A percentile compares a stretch with the other conserved stretches of the same genome.
These are phyloP conservation scores for Fusarium nanum DNA, from an alignment of 2,329 filamentous ascomycete genomes.

Conservation along the genomic window DNA sequence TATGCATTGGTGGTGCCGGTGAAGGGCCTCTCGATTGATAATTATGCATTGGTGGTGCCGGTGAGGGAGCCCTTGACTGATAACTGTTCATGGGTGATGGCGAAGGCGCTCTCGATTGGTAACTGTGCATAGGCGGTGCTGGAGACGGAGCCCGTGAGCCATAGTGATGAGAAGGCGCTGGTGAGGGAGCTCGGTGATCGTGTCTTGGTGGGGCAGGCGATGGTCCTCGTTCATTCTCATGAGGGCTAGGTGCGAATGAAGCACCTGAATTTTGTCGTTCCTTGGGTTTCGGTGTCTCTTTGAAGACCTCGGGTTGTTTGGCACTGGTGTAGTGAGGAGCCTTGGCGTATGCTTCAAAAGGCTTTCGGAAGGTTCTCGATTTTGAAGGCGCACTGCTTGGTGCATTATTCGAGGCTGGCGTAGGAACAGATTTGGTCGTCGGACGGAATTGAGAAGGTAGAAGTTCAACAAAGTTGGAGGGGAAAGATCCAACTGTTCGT, in stretches of 20 bases:
- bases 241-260: conserved; percentile 49
- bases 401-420: conserved; percentile 66
- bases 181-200: conserved; percentile 46
- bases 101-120: conserved; percentile 27
- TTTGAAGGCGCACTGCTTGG: conserved; percentile 65
- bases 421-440: conserved; percentile 69
- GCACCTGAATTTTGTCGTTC: conserved; percentile 56
- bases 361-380: conserved; percentile 72
- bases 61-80: conserved; percentile 47
- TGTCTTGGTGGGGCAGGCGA: conserved; percentile 41
- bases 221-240: conserved; percentile 41
- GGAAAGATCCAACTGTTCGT: conserved; percentile 91
- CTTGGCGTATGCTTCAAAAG: conserved; percentile 74
- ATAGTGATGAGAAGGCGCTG: conserved; percentile 48
- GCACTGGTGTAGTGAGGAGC: conserved; percentile 74
- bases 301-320: conserved; percentile 69
- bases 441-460: conserved; percentile 88
- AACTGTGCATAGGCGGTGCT: conserved; percentile 36
- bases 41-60: conserved; percentile 38
- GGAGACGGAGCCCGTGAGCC: conserved; percentile 49
- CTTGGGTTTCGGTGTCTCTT: conserved; percentile 56
- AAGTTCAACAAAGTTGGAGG: conserved; percentile 96
- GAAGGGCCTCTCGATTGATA: conserved; percentile 18
- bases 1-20: conserved; percentile 39
- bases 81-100: conserved; percentile 41